phyloP scores from a whole-genome alignment of 139 green algal species.

The Closterium sp. region DNA sequence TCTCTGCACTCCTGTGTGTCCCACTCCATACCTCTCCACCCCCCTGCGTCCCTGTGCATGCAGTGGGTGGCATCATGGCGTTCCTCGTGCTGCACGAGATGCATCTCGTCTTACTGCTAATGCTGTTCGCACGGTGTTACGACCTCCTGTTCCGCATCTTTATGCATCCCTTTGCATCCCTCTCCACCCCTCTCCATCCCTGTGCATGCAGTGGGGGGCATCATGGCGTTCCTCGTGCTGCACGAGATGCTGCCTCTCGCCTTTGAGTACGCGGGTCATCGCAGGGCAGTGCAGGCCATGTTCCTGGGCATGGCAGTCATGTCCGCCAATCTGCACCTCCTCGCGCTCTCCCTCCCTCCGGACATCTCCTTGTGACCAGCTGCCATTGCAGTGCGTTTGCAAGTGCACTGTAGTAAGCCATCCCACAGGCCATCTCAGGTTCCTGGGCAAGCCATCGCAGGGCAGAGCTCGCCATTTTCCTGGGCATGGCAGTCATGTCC shows the following conservation, averaged over 20 bases:
- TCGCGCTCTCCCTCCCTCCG: neutral
- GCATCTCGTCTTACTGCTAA: too few relatives aligned
- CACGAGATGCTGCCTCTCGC: conserved; percentile 80
- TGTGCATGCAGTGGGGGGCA: conserved; percentile 64
- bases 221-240: conserved; percentile 80
- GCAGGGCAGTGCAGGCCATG: conserved; percentile 28
- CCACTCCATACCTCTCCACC: too few relatives aligned
- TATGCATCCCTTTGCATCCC: too few relatives aligned
- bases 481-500: neutral
- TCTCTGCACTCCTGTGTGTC: neutral
- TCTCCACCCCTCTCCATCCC: too few relatives aligned
- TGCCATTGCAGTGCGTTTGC: too few relatives aligned
- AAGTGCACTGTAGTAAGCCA: too few relatives aligned
- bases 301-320: neutral
- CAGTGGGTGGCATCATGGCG: conserved; percentile 79
- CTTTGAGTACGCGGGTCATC: conserved; percentile 71
- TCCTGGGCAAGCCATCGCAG: too few relatives aligned
- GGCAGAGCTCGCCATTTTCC: too few relatives aligned
- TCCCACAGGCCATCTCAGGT: too few relatives aligned
- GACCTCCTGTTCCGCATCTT: too few relatives aligned
- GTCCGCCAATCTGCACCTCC: neutral
- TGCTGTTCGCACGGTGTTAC: too few relatives aligned
- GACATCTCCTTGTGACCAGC: neutral
- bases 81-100: conserved; percentile 73
- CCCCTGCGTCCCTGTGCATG: neutral